A percentile compares a stretch with the other conserved stretches of the same genome.
phyloP scores from a whole-genome alignment of 257 asterid species.

The Rhazya stricta region DNA sequence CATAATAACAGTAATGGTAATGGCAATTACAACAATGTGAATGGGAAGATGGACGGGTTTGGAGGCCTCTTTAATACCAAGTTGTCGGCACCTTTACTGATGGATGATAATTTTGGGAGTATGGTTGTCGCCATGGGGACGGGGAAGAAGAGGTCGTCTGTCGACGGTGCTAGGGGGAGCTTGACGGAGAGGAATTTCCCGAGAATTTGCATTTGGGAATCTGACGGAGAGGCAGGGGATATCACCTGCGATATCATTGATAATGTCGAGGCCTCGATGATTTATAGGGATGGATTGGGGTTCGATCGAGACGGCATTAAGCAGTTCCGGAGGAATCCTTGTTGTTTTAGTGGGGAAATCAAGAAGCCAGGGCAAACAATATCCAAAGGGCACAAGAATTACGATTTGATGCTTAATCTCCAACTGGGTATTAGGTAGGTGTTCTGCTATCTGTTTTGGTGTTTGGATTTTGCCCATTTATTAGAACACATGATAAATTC shows the following conservation, averaged over 20 bases:
- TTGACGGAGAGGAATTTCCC: conserved; percentile 60
- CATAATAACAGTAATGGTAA: conserved; percentile 29
- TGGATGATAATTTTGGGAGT: conserved; percentile 33
- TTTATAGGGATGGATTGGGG: conserved; percentile 52
- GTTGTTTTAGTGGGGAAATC: conserved; percentile 54
- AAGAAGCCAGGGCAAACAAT: conserved; percentile 89
- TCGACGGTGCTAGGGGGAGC: conserved; percentile 42
- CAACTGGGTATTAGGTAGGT: conserved; percentile 90
- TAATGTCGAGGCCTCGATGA: conserved; percentile 72
- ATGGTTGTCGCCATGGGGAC: conserved; percentile 35
- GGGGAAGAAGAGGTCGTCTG: conserved; percentile 64
- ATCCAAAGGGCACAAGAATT: conserved; percentile 89
- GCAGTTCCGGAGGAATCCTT: conserved; percentile 74
- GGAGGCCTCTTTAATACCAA: conserved; percentile 33
- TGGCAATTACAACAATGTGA: conserved; percentile 12
- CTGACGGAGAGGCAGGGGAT: conserved; percentile 95
- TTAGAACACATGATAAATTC: neutral
- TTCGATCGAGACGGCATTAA: conserved; percentile 49
- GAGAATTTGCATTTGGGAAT: conserved; percentile 91
- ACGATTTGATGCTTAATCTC: conserved; percentile 93
- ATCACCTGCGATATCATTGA: conserved; percentile 93
- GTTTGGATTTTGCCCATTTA: conserved; percentile 5
- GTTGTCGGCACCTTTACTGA: conserved; percentile 49
- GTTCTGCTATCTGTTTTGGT: neutral
- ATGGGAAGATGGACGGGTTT: conserved; percentile 25